Conservation (phyloP, 192 early-diverging fungal genomes). For the Coemansia sp. region DNA sequence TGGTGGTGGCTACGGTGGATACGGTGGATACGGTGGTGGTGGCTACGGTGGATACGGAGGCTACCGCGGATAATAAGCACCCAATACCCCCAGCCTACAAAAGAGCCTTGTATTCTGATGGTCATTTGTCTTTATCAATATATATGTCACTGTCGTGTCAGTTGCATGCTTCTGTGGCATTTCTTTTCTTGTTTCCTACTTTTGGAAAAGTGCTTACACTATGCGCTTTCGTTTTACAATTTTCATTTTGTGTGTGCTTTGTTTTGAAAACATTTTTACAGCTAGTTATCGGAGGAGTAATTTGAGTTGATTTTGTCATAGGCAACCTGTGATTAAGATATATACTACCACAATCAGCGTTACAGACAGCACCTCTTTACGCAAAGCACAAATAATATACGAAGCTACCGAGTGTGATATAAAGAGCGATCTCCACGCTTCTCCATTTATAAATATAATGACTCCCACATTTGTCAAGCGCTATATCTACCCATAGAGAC, state of each 20-base stretch:
- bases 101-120: not conserved
- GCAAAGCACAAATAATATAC: too few relatives aligned
- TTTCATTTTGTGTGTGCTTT: not conserved
- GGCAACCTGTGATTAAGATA: too few relatives aligned
- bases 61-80: conserved; percentile 3
- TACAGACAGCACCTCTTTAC: too few relatives aligned
- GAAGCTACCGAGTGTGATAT: too few relatives aligned
- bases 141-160: not conserved
- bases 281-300: too few relatives aligned
- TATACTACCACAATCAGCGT: too few relatives aligned
- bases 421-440: not conserved
- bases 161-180: not conserved
- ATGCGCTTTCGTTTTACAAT: not conserved
- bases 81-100: not conserved
- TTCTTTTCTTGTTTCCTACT: not conserved
- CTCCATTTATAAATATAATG: not conserved
- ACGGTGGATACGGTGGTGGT: conserved; percentile 1
- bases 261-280: not conserved
- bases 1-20: not conserved
- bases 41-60: not conserved
- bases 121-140: not conserved
- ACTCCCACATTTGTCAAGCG: not conserved
- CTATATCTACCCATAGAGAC: not conserved
- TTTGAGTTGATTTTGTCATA: too few relatives aligned
- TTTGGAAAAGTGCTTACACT: not conserved